Evolutionary conservation across 768 basidiomycete species (phyloP).

Genomic region (Lyophyllum atratum): DNA sequence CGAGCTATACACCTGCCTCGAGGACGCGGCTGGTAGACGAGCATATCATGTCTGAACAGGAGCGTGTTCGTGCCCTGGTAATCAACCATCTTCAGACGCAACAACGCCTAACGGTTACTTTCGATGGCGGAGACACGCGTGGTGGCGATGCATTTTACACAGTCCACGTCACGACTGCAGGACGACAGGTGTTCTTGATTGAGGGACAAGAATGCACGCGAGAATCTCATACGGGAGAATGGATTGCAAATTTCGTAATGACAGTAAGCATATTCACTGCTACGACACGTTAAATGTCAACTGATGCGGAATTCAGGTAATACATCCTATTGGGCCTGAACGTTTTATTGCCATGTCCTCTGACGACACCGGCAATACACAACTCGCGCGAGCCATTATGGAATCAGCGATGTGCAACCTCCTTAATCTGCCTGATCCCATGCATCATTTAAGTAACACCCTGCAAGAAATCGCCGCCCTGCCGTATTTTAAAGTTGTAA

Average conservation of each 20-base stretch:
- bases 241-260: conserved; percentile 16
- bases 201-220: conserved; percentile 17
- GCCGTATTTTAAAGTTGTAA: conserved; percentile 16
- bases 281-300: neutral
- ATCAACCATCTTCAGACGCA: conserved; percentile 15
- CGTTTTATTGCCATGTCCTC: conserved; percentile 12
- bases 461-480: conserved; percentile 21
- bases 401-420: neutral
- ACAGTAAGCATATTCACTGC: conserved; percentile 6
- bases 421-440: conserved; percentile 14
- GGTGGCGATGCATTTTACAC: conserved; percentile 19
- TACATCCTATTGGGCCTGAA: conserved; percentile 16
- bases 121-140: conserved; percentile 22
- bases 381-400: conserved; percentile 15
- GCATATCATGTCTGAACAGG: conserved; percentile 24
- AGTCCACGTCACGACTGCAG: conserved; percentile 18
- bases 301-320: conserved; percentile 8
- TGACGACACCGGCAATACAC: conserved; percentile 8
- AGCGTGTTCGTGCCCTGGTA: conserved; percentile 15
- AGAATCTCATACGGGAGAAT: conserved; percentile 17
- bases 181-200: conserved; percentile 11
- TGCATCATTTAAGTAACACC: conserved; percentile 25
- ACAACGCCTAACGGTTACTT: conserved; percentile 20
- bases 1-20: conserved; percentile 23
- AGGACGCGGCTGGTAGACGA: conserved; percentile 21